Conservation (phyloP, 768 basidiomycete species). For the Pholiota conissans region DNA sequence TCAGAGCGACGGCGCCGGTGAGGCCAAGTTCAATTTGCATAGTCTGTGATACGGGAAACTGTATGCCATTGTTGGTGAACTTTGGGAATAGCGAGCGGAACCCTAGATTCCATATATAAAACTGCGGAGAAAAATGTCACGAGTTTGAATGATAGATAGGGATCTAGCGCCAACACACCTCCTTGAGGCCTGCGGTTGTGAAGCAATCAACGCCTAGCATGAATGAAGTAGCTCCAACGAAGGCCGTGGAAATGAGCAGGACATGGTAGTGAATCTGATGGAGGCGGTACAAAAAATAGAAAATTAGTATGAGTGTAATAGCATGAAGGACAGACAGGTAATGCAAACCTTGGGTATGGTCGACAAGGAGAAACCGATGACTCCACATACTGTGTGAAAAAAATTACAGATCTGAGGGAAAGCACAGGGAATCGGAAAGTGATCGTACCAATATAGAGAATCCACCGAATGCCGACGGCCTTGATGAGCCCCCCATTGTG, state of each 20-base stretch:
- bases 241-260: constrained; percentile 82
- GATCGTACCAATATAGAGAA: constrained; percentile 77
- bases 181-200: constrained; percentile 89
- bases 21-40: constrained; percentile 95
- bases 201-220: constrained; percentile 94
- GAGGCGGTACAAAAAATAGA: constrained; percentile 9
- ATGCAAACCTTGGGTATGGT: constrained; percentile 69
- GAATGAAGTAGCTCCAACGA: constrained; percentile 88
- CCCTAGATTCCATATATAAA: constrained; percentile 95
- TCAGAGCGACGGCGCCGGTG: constrained; percentile 77
- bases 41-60: constrained; percentile 83
- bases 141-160: constrained; percentile 9
- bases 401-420: constrained; percentile 14
- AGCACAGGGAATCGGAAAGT: constrained; percentile 16
- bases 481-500: constrained; percentile 78
- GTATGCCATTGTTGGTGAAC: constrained; percentile 61
- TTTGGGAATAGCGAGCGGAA: constrained; percentile 80
- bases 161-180: constrained; percentile 47
- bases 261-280: constrained; percentile 78
- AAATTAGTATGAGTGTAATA: constrained; percentile 13
- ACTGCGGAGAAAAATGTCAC: constrained; percentile 43
- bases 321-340: constrained; percentile 12
- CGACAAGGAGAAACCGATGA: constrained; percentile 78
- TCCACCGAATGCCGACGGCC: constrained; percentile 82
- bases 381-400: constrained; percentile 56